Percentiles rank a stretch among this genome's conserved stretches.
These are phyloP conservation scores for Ogataea pini DNA, from an alignment of 805 yeast species.

Conservation along the genomic window DNA sequence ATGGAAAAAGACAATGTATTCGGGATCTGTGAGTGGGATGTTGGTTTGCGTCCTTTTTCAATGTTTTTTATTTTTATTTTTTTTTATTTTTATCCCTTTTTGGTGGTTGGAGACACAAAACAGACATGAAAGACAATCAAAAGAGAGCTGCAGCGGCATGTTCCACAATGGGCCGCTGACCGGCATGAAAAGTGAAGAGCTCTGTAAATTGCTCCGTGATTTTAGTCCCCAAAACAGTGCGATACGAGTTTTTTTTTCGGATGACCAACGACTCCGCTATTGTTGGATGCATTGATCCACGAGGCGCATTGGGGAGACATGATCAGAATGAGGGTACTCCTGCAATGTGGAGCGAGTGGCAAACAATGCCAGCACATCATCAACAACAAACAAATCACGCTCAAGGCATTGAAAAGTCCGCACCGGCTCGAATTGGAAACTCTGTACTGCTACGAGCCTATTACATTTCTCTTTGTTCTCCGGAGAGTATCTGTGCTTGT, in stretches of 20 bases:
- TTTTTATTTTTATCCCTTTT: background rate
- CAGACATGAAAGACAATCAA: background rate
- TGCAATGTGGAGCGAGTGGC: background rate
- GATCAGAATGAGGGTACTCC: background rate
- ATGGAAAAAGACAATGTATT: background rate
- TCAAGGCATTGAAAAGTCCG: background rate
- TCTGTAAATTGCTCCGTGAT: background rate
- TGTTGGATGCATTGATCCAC: slow-evolving; percentile 1
- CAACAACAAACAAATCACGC: background rate
- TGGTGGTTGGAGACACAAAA: background rate
- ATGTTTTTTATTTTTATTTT: background rate
- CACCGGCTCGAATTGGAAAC: background rate
- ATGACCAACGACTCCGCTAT: background rate
- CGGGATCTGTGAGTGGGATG: too few relatives aligned
- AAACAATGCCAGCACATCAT: background rate
- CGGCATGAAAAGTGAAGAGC: background rate
- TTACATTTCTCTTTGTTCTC: background rate
- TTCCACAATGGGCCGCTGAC: background rate
- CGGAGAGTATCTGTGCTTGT: background rate
- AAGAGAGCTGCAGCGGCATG: background rate
- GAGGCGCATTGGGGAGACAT: background rate
- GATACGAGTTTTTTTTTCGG: background rate
- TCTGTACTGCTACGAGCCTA: background rate
- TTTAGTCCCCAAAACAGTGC: background rate
- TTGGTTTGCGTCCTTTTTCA: background rate